These are phyloP conservation scores for Starmerella tilneyi DNA, from an alignment of 805 yeast species.

Conservation along the genomic window DNA sequence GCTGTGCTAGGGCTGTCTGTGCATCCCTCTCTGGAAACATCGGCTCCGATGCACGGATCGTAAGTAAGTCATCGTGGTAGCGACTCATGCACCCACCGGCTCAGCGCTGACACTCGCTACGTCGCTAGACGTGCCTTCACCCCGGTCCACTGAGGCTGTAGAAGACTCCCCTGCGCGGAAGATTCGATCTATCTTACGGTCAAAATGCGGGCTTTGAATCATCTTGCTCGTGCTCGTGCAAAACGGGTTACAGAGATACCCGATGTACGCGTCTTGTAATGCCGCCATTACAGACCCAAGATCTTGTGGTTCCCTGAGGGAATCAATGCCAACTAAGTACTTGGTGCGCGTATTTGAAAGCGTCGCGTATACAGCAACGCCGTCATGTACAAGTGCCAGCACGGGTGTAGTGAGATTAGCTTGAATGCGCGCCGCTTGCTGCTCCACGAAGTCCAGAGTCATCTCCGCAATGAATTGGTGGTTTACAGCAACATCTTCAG, in stretches of 20 bases:
- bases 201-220: slow-evolving; percentile 28
- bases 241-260: slow-evolving; percentile 31
- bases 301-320: slow-evolving; percentile 18
- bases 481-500: slow-evolving; percentile 16
- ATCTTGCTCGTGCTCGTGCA: slow-evolving; percentile 16
- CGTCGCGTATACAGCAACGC: slow-evolving; percentile 32
- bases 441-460: slow-evolving; percentile 31
- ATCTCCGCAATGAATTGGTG: slow-evolving; percentile 32
- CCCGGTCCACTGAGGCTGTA: too few relatives aligned
- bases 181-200: slow-evolving; percentile 15
- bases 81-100: too few relatives aligned
- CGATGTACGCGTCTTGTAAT: slow-evolving; percentile 28
- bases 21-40: too few relatives aligned
- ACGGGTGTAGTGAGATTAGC: slow-evolving; percentile 20
- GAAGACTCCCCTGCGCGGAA: not conserved
- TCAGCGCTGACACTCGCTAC: too few relatives aligned
- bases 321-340: slow-evolving; percentile 29
- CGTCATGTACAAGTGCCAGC: slow-evolving; percentile 30
- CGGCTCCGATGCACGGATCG: too few relatives aligned
- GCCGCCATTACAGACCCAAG: slow-evolving; percentile 19
- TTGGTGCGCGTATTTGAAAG: slow-evolving; percentile 31
- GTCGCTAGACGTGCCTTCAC: too few relatives aligned
- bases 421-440: slow-evolving; percentile 19
- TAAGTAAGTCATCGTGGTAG: too few relatives aligned
- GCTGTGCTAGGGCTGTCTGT: too few relatives aligned